A percentile compares a stretch with the other conserved stretches of the same genome.
These are phyloP conservation scores for Striga hermonthica DNA, from an alignment of 305 asterid genomes.

Conservation along the genomic window DNA sequence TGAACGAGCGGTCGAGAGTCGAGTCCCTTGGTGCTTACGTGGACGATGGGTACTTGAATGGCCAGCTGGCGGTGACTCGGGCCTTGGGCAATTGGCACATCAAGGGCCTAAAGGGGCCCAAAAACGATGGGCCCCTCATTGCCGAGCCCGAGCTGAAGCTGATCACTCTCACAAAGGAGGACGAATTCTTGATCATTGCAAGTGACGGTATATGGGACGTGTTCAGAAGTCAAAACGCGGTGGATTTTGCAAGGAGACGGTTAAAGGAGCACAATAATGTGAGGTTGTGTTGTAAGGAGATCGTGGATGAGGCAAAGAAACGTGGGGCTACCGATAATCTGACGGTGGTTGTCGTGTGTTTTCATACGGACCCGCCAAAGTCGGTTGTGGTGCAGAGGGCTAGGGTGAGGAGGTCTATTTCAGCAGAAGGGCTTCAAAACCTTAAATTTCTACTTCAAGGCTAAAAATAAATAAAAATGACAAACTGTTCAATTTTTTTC, in stretches of 20 bases:
- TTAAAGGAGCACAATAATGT: conserved; percentile 83
- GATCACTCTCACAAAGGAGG: conserved; percentile 66
- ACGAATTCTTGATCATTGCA: conserved; percentile 80
- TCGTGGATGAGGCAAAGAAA: conserved; percentile 74
- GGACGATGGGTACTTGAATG: conserved; percentile 72
- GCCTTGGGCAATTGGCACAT: conserved; percentile 90
- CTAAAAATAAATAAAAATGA: no score
- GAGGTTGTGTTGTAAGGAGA: conserved; percentile 70
- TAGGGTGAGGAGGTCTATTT: conserved; percentile 66
- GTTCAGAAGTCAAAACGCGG: conserved; percentile 80
- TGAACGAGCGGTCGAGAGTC: conserved; percentile 54
- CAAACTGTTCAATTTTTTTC: no score
- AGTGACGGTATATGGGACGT: conserved; percentile 92
- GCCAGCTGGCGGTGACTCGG: conserved; percentile 71
- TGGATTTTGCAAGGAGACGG: conserved; percentile 69
- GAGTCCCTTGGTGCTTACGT: conserved; percentile 79
- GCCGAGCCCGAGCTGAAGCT: conserved; percentile 87
- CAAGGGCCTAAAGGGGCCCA: conserved; percentile 68
- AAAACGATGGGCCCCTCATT: conserved; percentile 64
- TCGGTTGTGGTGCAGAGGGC: conserved; percentile 47
- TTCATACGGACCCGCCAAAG: conserved; percentile 73
- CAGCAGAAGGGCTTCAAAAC: conserved; percentile 73
- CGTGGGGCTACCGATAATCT: conserved; percentile 71
- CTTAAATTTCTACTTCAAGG: conserved; percentile 61
- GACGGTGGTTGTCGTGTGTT: conserved; percentile 76